Evolutionary conservation across 2,329 filamentous ascomycete species (phyloP), one percentile per base, ranked within the genome.

Genomic region (Coniochaeta pulveracea): DNA sequence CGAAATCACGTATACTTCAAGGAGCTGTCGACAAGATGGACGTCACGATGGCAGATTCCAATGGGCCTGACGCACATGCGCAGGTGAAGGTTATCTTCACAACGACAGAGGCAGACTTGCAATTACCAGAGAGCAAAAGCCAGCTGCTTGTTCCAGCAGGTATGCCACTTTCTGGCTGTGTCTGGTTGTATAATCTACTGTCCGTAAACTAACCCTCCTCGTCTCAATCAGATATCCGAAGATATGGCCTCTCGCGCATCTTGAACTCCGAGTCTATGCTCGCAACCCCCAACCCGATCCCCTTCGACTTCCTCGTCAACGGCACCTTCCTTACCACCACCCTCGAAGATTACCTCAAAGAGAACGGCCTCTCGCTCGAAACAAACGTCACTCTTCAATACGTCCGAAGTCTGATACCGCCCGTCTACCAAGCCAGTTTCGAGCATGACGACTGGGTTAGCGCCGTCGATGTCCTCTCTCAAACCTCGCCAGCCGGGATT

Each of bases 401-500:
- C 58, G 85, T 95, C 22, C 80, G 86, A 47, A 91, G 86, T 42
- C 64, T 95, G 45, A 76, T 95, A 39, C 91, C 91, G 6, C 91
- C 91, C 12, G 69, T 83, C 22, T 89, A 91, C 55, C 78, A 93
- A 46, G 81, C 86, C 10, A 91, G 83, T 51, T 98, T 94, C 54
- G 80, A 95, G 61, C 89, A 98, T 55, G 88, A 98, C 50, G 91
- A 96, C 56, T 98, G 91, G 91, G 83, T 98, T 31, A 85, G 84
- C 52, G 73, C 75, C 17, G 76, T 96, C 17, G 86, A 95, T 54
- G 72, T 93, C 4, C 64, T 93, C 16, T 88, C 85, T 0, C 56
- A 58, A 10, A 75, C 69, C 10, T 81, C 82, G 2, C 58, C 63
- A 6, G 72, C 76, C 3, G 76, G 68, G 14, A 52, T 55, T 35